Base-by-base conservation (phyloP, 345 rosid species). In the Brassica cretica region DNA sequence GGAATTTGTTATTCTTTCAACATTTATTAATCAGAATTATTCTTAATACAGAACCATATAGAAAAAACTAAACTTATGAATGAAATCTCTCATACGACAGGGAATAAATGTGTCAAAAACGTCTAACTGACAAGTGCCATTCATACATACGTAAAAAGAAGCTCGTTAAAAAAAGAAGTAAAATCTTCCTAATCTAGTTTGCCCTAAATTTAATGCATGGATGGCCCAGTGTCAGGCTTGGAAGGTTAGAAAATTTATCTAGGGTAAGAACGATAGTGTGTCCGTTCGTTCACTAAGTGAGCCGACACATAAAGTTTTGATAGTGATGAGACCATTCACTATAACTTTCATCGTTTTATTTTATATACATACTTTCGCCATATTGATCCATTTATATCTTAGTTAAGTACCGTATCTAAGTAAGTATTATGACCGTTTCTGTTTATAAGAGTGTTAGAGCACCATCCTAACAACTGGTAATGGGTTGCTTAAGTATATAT, bases 181-280 rank as follows among this genome's bases (percentile, higher is more conserved):
- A 8, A 61, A 21, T 12, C 5, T 19, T 46, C 19, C 15, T 33
- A 53, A 24, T 67, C 41, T 68, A 8, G 12, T 18, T 41, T 41
- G 2, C 5, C 46, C 33, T 27, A 37, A 41, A 30, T 8, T 60
- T 44, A 76, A 46, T 76, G 39, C 19, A 61, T 3, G 29, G 35
- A 29, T 75, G 78, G 79, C 27, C 70, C 75, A 69, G 3, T 15
- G 21, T 33, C 21, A 21, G 56, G 56, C 44, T 63, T 70, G 65
- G 70, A 70, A 70, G 75, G 66, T 70, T n/a, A 51, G 10, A 70
- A 62, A 63, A 1, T 32, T 32, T 6, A 5, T 32, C 24, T 30
- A 39, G 12, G 12, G 72, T 15, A 39, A 59, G n/a, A 33, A 44
- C 44, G 18, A 15, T 41, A 11, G 41, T 16, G 8, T 49, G 10